Base-by-base conservation (phyloP, 2,329 filamentous ascomycete genomes). In the Aspergillus bombycis region DNA sequence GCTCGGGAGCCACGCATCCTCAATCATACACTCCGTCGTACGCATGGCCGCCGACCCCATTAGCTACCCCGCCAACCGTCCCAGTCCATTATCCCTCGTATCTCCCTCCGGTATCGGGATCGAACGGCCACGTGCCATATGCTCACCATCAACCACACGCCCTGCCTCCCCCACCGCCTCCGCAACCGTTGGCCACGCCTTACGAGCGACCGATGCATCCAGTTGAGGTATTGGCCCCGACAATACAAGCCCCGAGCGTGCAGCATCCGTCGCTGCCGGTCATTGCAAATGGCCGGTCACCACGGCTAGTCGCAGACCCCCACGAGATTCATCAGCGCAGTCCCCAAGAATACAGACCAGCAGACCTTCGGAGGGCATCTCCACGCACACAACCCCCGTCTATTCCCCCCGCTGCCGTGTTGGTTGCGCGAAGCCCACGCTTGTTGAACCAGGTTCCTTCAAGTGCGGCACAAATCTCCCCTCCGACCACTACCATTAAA, bases 11-110 rank as follows among this genome's bases (percentile, higher is more conserved):
- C 36, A 71, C 77, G 16, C 78, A 78, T 65, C 75, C 78, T 19
- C 78, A 77, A 10, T 72, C 76, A 30, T 82, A 81, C 62, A 67
- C 75, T 0, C 74, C 78, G 8, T 72, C 76, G 9, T 82, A 81
- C 66, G 71, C 75, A 34, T 82, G 81, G 78, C 78, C 80, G 10
- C 77, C 80, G 9, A 79, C 78, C n/a, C 79, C 79, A 12, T 71
- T 82, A 61, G 75, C 76, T 26, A 81, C 80, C n/a, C 79, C 79
- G 26, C 77, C 80, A 3, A 77, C 75, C 4, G 75, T 75, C 23
- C 61, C 78, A 34, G 72, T 75, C 50, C 74, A 72, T 53, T 80
- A 78, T 61, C 67, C 71, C n/a, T 67, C 70, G 8, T 80, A 80
- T 62, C 70, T 80, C 26, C 77, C 78, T 28, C 74, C 77, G 10